Conservation (phyloP, 2,329 filamentous ascomycete species). For the Aureobasidium sp. region DNA sequence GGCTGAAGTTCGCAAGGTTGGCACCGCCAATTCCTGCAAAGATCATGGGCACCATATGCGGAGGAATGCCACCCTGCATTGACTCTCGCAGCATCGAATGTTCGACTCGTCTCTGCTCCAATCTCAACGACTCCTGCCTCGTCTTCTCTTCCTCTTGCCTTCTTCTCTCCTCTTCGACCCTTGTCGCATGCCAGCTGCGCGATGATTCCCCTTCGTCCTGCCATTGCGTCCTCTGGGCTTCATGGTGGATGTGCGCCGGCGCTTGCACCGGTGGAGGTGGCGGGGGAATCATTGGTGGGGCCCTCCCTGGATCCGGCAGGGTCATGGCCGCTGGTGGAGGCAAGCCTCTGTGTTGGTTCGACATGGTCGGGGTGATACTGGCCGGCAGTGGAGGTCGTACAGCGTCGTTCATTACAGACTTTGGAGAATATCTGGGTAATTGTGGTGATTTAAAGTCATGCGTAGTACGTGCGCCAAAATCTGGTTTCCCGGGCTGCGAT, state of each 20-base stretch:
- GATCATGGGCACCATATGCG: constrained; percentile 45
- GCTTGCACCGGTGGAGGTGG: constrained; percentile 27
- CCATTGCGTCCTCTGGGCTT: constrained; percentile 2
- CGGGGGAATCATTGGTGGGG: constrained; percentile 25
- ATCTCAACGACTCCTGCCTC: constrained; percentile 39
- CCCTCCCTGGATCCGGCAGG: constrained; percentile 39
- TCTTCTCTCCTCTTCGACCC: constrained; percentile 44
- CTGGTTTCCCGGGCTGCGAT: constrained; percentile 39
- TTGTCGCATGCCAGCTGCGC: constrained; percentile 44
- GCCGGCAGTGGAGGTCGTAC: constrained; percentile 33
- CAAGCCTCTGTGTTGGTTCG: constrained; percentile 44
- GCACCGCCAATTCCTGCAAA: constrained; percentile 45
- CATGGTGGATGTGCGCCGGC: constrained; percentile 11
- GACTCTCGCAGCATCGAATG: constrained; percentile 46
- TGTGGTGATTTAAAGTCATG: constrained; percentile 41
- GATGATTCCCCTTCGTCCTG: constrained; percentile 44
- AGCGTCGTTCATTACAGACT: constrained; percentile 31
- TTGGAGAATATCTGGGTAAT: constrained; percentile 33
- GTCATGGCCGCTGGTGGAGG: constrained; percentile 47
- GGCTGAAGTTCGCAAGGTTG: constrained; percentile 39
- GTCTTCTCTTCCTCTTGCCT: constrained; percentile 48
- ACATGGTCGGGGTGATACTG: constrained; percentile 38
- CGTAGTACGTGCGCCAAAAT: constrained; percentile 39
- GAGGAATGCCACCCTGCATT: constrained; percentile 43
- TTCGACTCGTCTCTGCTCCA: constrained; percentile 46